Base-by-base conservation (phyloP, 140 eudicot genomes). In the Ambrosia hybrid region DNA sequence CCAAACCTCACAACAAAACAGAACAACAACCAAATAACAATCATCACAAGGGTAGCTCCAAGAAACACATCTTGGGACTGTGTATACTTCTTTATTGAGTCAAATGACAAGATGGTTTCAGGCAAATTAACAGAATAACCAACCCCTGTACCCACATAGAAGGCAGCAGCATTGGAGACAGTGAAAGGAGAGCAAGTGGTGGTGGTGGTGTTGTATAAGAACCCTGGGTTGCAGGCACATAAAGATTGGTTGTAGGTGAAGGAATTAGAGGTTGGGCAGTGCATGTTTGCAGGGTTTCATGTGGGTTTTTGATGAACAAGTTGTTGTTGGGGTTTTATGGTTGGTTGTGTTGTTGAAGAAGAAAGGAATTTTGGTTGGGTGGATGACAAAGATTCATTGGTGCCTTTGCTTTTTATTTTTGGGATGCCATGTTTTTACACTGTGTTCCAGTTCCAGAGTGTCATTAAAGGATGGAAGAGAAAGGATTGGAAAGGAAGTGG, bases 151-250 rank as follows among this genome's bases (percentile, higher is more conserved):
- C 79, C 83, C 0, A 66, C 59, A 21, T 21, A 21, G 26, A 21
- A 21, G 26, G 26, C 26, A 21, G 26, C 26, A 21, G 26, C 57
- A 13, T 11, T 79, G 65, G 57, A 45, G 9, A 62, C 73, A 7
- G 73, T 48, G 67, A 89, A 89, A 14, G 81, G 74, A 0, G 43
- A 43, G 69, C 98, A 92, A 17, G n/a, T 9, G 52, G 52, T 76
- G 34, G 65, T 37, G 36, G 82, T 83, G 45, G 64, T 15, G 80
- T 87, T 92, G 90, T 70, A 84, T 13, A 85, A n/a, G 73, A 67
- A 87, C n/a, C 96, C 98, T 1, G 98, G 96, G 68, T 80, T 79
- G 76, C 98, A 89, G 38, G 91, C 87, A 67, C 96, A 92, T 26
- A 51, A 74, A n/a, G 85, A 77, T 30, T 78, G 65, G 85, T 87